Conservation (phyloP, 257 asterid genomes). For the Oldenlandia corymbosa region DNA sequence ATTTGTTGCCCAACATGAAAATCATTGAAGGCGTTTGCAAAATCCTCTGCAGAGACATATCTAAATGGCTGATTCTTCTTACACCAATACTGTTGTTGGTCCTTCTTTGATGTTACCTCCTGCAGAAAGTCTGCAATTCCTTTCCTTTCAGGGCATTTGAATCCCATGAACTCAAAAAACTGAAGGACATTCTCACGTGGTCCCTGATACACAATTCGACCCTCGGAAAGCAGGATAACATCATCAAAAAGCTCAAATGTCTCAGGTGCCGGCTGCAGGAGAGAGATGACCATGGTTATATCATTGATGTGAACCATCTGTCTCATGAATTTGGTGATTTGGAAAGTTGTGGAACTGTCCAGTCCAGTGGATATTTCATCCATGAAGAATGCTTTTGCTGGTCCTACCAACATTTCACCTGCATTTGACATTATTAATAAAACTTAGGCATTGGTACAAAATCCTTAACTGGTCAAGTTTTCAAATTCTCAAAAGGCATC, state of each 20-base stretch:
- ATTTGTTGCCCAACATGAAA: conserved; percentile 51
- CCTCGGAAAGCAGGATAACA: conserved; percentile 72
- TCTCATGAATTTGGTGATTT: conserved; percentile 69
- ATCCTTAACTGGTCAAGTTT: background rate
- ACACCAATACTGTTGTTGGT: conserved; percentile 73
- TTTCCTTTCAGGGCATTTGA: conserved; percentile 80
- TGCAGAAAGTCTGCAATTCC: conserved; percentile 79
- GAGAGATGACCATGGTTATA: conserved; percentile 69
- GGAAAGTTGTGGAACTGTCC: conserved; percentile 88
- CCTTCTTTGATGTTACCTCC: conserved; percentile 81
- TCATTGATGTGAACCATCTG: conserved; percentile 82
- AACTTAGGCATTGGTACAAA: background rate
- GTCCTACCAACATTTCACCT: conserved; percentile 96
- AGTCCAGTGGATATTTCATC: conserved; percentile 87
- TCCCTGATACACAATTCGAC: conserved; percentile 71
- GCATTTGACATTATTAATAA: conserved; percentile 8
- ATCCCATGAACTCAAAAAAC: conserved; percentile 61
- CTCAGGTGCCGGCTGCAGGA: conserved; percentile 87
- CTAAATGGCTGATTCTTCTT: conserved; percentile 43
- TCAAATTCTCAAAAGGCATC: too few species aligned
- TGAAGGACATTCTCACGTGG: conserved; percentile 64
- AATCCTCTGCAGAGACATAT: conserved; percentile 49
- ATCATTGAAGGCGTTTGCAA: conserved; percentile 47
- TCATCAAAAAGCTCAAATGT: conserved; percentile 71
- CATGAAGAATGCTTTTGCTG: conserved; percentile 90